Percentiles rank a stretch among this genome's conserved stretches.
phyloP scores from a whole-genome alignment of 169 alveolate genomes.

The Plasmodium coatneyi region DNA sequence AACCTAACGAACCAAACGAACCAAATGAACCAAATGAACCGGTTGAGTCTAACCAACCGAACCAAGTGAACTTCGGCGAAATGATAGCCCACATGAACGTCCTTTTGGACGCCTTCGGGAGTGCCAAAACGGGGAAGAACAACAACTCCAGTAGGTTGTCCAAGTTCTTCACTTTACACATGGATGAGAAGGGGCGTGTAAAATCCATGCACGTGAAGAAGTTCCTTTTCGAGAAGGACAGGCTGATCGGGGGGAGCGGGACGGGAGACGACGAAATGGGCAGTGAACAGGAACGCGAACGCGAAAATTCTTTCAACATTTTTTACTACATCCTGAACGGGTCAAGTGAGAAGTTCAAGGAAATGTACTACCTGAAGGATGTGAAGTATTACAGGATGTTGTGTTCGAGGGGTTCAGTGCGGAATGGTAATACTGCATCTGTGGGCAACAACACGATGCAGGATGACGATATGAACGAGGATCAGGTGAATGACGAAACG shows the following conservation, averaged over 20 bases:
- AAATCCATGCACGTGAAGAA: conserved; percentile 7
- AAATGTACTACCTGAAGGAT: conserved; percentile 43
- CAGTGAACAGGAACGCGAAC: neutral
- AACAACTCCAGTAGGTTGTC: conserved; percentile 47
- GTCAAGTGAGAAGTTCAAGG: conserved; percentile 43
- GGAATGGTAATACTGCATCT: neutral
- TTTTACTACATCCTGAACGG: conserved; percentile 65
- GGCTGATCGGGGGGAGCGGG: conserved; percentile 8
- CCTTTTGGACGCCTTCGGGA: conserved; percentile 57
- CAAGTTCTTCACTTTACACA: conserved; percentile 19
- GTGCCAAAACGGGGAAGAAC: conserved; percentile 24
- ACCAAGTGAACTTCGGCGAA: neutral
- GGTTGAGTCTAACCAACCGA: neutral
- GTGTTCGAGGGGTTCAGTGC: neutral
- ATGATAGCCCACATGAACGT: conserved; percentile 4
- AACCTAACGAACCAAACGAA: neutral
- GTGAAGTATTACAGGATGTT: conserved; percentile 38
- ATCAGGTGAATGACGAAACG: neutral
- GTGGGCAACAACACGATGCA: neutral
- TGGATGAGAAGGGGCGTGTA: conserved; percentile 4
- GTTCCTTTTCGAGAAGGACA: conserved; percentile 47
- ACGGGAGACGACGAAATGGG: neutral
- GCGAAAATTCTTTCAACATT: conserved; percentile 40
- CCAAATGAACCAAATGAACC: neutral
- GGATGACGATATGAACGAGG: neutral